Base-by-base conservation (phyloP, 305 asterid species). In the Stenogyne calaminthoides region DNA sequence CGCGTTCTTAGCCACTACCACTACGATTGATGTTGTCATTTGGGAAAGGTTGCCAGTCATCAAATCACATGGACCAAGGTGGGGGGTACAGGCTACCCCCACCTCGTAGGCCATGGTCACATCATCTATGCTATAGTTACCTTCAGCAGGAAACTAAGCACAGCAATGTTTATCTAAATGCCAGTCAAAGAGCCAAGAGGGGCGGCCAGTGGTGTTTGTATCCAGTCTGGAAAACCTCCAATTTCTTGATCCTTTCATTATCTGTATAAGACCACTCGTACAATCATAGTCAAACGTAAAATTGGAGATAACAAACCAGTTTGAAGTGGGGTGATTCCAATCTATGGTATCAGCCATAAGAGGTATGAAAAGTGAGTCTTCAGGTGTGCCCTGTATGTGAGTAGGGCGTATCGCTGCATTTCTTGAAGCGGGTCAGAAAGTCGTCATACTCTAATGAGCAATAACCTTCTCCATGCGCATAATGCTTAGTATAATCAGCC, bases 151-250 rank as follows among this genome's bases (percentile, higher is more conserved):
- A 49, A 49, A 49, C 56, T 22, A 49, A 49, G 56, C 56, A 49
- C 22, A n/a, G 20, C 56, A n/a, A 14, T 2, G 19, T 6, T 49
- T 49, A n/a, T 49, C 22, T 49, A 22, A 49, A 15, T 49, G 56
- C 56, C 56, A 49, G 56, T 49, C 56, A 10, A 49, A 49, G 20
- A 49, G 56, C 56, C 56, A 49, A 49, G 56, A 49, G 56, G 56
- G 56, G 3, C 20, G 56, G 56, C 56, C 56, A 5, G 22, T 49
- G 20, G 56, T 49, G 56, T 49, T 49, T 49, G 20, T 49, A 15
- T 4, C 56, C 3, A 49, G 56, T 49, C 7, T 49, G 56, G 56
- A 49, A 8, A 49, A 5, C 22, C 20, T 0, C 56, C 56, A 49
- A 49, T 6, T 3, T 10, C 22, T 5, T n/a, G 56, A 49, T 49